phyloP scores from a whole-genome alignment of 1,284 basidiomycete species.

The Entoloma clypeatum region DNA sequence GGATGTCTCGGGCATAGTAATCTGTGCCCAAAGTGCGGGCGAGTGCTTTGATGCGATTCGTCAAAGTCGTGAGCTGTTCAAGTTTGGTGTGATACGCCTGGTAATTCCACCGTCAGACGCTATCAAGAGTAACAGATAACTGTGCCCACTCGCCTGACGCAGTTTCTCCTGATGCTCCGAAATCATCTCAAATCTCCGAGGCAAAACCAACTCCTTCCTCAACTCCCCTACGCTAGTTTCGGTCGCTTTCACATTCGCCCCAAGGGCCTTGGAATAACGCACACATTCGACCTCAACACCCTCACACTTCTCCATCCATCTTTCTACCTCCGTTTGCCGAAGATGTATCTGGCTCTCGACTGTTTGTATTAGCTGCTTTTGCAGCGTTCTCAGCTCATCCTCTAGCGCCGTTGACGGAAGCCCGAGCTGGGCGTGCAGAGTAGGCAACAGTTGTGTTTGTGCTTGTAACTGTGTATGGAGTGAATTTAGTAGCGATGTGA shows the following conservation, averaged over 20 bases:
- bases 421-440: constrained; percentile 68
- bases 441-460: constrained; percentile 72
- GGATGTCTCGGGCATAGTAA: constrained; percentile 57
- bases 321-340: constrained; percentile 64
- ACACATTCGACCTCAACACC: constrained; percentile 59
- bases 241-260: constrained; percentile 62
- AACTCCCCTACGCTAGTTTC: constrained; percentile 57
- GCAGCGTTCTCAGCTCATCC: constrained; percentile 64
- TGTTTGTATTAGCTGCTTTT: constrained; percentile 62
- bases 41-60: constrained; percentile 55
- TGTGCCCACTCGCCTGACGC: constrained; percentile 53
- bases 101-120: constrained; percentile 1
- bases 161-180: constrained; percentile 69
- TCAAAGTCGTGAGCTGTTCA: constrained; percentile 67
- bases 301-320: constrained; percentile 64
- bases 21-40: constrained; percentile 57
- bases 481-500: constrained; percentile 69
- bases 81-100: constrained; percentile 79
- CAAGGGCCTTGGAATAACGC: constrained; percentile 62
- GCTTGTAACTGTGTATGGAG: constrained; percentile 71
- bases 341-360: constrained; percentile 67
- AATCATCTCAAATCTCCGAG: constrained; percentile 62
- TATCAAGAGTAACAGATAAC: not conserved
- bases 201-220: constrained; percentile 55
- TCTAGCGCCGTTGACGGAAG: constrained; percentile 69